These are phyloP conservation scores for Nitzschia sp. DNA, from an alignment of 108 stramenopile species.

Conservation along the genomic window DNA sequence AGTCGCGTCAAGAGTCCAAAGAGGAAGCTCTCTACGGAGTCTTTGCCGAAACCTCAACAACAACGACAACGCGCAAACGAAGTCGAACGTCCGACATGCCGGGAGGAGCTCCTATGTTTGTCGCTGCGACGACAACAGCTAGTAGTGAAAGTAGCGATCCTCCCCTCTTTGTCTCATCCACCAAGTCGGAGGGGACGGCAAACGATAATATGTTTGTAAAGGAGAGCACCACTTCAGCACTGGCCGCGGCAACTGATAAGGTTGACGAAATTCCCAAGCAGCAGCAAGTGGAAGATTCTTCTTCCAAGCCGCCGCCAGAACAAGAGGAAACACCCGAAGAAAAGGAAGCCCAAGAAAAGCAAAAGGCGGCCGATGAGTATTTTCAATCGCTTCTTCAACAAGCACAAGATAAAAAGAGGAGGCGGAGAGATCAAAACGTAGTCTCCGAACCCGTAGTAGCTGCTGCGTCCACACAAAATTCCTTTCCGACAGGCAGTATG, in stretches of 20 bases:
- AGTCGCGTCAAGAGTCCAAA: conserved; percentile 15
- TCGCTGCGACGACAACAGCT: conserved; percentile 12
- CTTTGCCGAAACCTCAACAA: conserved; percentile 8
- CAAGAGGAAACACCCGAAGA: conserved; percentile 6
- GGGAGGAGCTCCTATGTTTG: conserved; percentile 20
- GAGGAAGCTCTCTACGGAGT: conserved; percentile 46
- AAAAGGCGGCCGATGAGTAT: conserved; percentile 39
- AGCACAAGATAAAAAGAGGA: conserved; percentile 18
- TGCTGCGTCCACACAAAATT: background rate
- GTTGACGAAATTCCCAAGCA: conserved; percentile 4
- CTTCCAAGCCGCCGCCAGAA: background rate
- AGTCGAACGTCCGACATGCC: background rate
- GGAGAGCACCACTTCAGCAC: background rate
- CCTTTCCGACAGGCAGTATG: background rate
- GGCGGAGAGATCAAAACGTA: conserved; percentile 7
- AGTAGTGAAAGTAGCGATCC: background rate
- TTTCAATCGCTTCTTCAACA: conserved; percentile 25
- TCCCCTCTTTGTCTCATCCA: too few species aligned
- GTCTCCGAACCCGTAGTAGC: background rate
- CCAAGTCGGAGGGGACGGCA: too few species aligned
- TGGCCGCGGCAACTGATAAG: background rate
- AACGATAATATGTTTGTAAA: background rate
- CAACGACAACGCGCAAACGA: background rate
- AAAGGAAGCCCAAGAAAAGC: conserved; percentile 18
- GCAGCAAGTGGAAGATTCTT: conserved; percentile 6